These are phyloP conservation scores for Phytophthora constricta DNA, from an alignment of 352 stramenopile species.

Conservation along the genomic window DNA sequence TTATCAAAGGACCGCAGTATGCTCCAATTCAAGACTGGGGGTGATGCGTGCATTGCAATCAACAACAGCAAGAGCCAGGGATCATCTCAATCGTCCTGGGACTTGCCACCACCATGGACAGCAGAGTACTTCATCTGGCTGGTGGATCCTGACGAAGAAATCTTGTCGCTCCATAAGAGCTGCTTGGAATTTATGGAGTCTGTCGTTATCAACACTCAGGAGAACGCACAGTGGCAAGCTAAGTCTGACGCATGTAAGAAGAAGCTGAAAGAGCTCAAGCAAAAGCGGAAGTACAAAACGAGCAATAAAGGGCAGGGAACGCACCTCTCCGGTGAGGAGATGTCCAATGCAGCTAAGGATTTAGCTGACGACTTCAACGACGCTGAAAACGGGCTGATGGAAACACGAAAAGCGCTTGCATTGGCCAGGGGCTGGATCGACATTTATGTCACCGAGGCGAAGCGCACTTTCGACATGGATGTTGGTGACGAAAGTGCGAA, in stretches of 20 bases:
- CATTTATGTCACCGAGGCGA: conserved; percentile 52
- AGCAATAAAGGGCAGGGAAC: conserved; percentile 30
- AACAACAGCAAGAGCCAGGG: conserved; percentile 26
- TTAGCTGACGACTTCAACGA: conserved; percentile 65
- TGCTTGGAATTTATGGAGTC: conserved; percentile 53
- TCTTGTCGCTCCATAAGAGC: conserved; percentile 50
- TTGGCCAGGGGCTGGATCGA: conserved; percentile 56
- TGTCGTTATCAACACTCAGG: conserved; percentile 38
- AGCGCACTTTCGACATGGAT: conserved; percentile 43
- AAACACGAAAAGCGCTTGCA: conserved; percentile 42
- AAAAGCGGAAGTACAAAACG: conserved; percentile 38
- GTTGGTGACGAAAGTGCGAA: conserved; percentile 29
- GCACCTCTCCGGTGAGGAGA: conserved; percentile 20
- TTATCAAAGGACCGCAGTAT: conserved; percentile 54
- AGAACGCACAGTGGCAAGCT: conserved; percentile 50
- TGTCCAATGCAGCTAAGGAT: conserved; percentile 44
- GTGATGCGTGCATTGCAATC: conserved; percentile 50
- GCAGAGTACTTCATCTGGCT: conserved; percentile 76
- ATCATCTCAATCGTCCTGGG: conserved; percentile 9
- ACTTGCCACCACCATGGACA: conserved; percentile 72
- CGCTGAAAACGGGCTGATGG: conserved; percentile 44
- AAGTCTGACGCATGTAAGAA: conserved; percentile 58
- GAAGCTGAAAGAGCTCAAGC: conserved; percentile 57
- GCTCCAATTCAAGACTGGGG: conserved; percentile 57
- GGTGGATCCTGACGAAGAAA: conserved; percentile 53